Conservation (phyloP, 805 yeast species). For the Candida saitoana region DNA sequence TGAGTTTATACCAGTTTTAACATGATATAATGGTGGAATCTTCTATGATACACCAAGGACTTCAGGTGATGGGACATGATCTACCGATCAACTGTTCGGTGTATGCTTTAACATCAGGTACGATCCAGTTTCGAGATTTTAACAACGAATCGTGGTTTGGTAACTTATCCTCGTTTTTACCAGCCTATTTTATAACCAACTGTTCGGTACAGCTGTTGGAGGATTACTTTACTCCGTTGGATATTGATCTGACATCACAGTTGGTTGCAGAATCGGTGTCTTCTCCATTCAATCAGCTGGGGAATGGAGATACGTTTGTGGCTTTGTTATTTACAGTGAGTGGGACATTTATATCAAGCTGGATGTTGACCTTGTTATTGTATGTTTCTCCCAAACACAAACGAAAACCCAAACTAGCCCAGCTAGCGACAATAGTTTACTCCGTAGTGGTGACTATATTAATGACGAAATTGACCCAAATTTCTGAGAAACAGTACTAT, state of each 20-base stretch:
- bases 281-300: constrained; percentile 24
- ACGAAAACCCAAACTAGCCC: constrained; percentile 55
- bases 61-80: constrained; percentile 10
- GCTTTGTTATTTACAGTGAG: constrained; percentile 50
- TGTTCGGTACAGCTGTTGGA: constrained; percentile 32
- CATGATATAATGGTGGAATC: not conserved
- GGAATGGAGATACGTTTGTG: constrained; percentile 40
- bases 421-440: constrained; percentile 52
- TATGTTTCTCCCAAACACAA: constrained; percentile 46
- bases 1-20: not conserved
- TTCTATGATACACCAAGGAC: not conserved
- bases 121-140: constrained; percentile 17
- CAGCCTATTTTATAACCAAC: constrained; percentile 48
- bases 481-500: constrained; percentile 48
- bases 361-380: constrained; percentile 65
- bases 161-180: constrained; percentile 18
- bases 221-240: not conserved
- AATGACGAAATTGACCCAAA: constrained; percentile 42
- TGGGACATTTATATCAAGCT: constrained; percentile 56
- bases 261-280: not conserved
- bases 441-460: constrained; percentile 53
- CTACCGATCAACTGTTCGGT: constrained; percentile 33
- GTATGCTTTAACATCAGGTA: constrained; percentile 34
- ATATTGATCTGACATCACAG: constrained; percentile 2
- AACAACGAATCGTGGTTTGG: constrained; percentile 12